Evolutionary conservation across 495 filamentous ascomycete species (phyloP).

Genomic region (Aspergillus funiculosus): DNA sequence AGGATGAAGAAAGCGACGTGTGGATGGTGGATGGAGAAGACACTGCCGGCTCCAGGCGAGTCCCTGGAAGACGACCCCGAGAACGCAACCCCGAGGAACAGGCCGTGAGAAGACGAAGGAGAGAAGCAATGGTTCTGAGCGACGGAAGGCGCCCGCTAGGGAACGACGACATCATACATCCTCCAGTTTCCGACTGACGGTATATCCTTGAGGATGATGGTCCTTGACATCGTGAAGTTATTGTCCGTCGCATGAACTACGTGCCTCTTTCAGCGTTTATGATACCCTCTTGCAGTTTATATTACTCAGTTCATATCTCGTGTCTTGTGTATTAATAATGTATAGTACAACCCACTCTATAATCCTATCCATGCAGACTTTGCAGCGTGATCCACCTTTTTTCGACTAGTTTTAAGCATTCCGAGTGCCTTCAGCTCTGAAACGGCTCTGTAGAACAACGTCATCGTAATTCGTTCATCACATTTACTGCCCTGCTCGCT

Average conservation of each 20-base stretch:
- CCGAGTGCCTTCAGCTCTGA: conserved; percentile 82
- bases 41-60: conserved; percentile 31
- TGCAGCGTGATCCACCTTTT: conserved; percentile 84
- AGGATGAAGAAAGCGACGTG: conserved; percentile 44
- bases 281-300: conserved; percentile 15
- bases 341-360: conserved; percentile 25
- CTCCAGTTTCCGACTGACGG: conserved; percentile 25
- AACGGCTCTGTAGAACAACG: conserved; percentile 73
- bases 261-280: conserved; percentile 9
- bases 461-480: conserved; percentile 48
- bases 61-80: conserved; percentile 31
- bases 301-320: too few relatives aligned
- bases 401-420: conserved; percentile 81
- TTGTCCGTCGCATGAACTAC: too few relatives aligned
- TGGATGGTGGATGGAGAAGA: conserved; percentile 48
- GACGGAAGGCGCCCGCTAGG: conserved; percentile 46
- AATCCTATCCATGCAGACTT: conserved; percentile 71
- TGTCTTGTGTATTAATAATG: background rate
- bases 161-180: conserved; percentile 47
- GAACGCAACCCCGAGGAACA: conserved; percentile 48
- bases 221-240: background rate
- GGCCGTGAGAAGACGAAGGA: conserved; percentile 41
- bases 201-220: too few relatives aligned
- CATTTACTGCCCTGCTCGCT: conserved; percentile 52
- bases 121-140: conserved; percentile 53